Base-by-base conservation (phyloP, 2,329 filamentous ascomycete genomes). In the Colletotrichum filicis region DNA sequence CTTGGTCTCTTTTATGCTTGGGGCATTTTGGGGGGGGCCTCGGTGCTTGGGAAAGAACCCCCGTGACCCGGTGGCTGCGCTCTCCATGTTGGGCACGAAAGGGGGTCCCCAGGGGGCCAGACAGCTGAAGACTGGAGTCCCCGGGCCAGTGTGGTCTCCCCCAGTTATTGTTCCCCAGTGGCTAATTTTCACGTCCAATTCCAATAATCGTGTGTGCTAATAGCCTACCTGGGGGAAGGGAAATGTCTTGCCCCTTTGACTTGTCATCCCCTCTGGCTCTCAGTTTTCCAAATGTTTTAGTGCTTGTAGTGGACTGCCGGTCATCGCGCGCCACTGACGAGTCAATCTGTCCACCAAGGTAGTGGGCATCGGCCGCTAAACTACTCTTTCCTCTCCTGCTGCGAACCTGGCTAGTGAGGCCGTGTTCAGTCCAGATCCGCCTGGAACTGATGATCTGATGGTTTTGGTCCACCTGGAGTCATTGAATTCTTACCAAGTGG, bases 201-300 rank as follows among this genome's bases (percentile, higher is more conserved):
- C 53, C 28, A 42, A 24, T 28, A 12, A 26, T 49, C 53, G 28
- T 19, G 26, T 64, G 42, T 46, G 24, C 35, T 52, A 26, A 26
- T 26, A 26, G 26, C 26, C 26, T 26, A 26, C 26, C 26, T 26
- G 4, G 26, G 26, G 26, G 26, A 26, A 26, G 26, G 26, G 26
- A 26, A 26, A 5, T 26, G 26, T 26, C 26, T 26, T 26, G 4
- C 4, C 37, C 37, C 5, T 42, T 19, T 19, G 37, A 8, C 19
- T 22, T 49, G 19, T 22, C 19, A 9, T 49, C 42, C 19, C 42
- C 42, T 22, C 19, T 7, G 16, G 14, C 37, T 42, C 37, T 19
- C 19, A 28, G 52, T 64, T 55, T 72, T 65, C 24, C 52, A 63
- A 55, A 74, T 71, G 62, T 64, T 74, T 71, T 74, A 64, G 68